These are phyloP conservation scores for Gleditsia sinensis DNA, from an alignment of 306 rosid genomes.

Conservation along the genomic window DNA sequence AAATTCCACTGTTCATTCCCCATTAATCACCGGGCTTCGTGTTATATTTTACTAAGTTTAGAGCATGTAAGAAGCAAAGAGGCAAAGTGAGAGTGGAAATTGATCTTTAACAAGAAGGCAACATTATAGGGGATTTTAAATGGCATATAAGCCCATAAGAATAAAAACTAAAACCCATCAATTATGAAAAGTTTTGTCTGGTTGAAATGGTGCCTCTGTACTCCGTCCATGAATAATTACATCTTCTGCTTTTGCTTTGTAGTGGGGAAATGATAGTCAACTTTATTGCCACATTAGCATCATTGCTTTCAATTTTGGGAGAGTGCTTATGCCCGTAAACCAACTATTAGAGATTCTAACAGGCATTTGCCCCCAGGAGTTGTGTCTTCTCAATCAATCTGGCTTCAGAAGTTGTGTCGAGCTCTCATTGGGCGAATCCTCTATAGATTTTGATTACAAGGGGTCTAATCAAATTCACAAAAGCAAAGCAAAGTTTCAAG, in stretches of 20 bases:
- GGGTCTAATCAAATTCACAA: conserved; percentile 43
- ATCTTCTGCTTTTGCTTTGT: conserved; percentile 62
- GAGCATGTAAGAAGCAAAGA: background rate
- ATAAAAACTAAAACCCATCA: conserved; percentile 43
- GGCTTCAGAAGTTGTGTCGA: conserved; percentile 30
- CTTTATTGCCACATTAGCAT: conserved; percentile 54
- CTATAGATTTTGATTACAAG: conserved; percentile 42
- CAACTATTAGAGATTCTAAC: conserved; percentile 55
- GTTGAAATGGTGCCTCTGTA: conserved; percentile 60
- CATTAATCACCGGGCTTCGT: conserved; percentile 7
- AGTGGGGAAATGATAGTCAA: conserved; percentile 68
- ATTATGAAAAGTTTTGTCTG: conserved; percentile 54
- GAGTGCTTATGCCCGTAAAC: conserved; percentile 49
- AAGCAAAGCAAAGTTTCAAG: too few species aligned
- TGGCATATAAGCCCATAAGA: conserved; percentile 16
- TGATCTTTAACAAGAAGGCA: conserved; percentile 42
- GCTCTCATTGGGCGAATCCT: conserved; percentile 21
- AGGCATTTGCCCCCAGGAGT: conserved; percentile 20
- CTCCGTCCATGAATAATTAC: conserved; percentile 67
- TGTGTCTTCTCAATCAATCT: conserved; percentile 53
- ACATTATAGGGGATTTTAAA: conserved; percentile 27
- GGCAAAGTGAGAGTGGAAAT: too few species aligned
- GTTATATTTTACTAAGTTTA: conserved; percentile 25
- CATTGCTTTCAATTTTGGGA: conserved; percentile 57
- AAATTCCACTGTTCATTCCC: conserved; percentile 16